Conservation (phyloP, 2,329 filamentous ascomycete genomes). For the Nigrospora oryzae region DNA sequence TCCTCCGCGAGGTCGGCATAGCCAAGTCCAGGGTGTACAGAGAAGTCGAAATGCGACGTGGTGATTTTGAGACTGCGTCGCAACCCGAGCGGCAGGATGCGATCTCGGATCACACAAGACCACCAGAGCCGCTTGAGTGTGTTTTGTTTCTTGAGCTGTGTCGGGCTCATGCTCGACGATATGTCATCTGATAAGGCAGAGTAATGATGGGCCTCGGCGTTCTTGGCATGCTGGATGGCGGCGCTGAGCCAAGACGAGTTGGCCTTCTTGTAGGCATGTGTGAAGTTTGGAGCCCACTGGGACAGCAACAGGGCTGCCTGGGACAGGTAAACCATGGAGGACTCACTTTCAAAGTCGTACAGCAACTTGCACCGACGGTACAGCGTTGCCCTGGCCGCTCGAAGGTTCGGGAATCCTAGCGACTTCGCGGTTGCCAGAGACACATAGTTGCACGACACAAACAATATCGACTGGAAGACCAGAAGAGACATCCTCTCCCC, state of each 20-base stretch:
- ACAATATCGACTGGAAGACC: constrained; percentile 35
- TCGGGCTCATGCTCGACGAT: constrained; percentile 16
- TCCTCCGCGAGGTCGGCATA: constrained; percentile 37
- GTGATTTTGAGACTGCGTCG: constrained; percentile 42
- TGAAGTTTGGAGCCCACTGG: constrained; percentile 26
- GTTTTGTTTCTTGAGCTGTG: constrained; percentile 27
- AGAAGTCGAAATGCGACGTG: constrained; percentile 34
- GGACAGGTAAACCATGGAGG: constrained; percentile 27
- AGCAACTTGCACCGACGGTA: constrained; percentile 32
- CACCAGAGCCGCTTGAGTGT: constrained; percentile 44
- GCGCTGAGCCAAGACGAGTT: constrained; percentile 41
- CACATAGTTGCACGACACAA: constrained; percentile 34
- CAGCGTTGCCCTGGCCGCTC: constrained; percentile 32
- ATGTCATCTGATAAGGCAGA: constrained; percentile 20
- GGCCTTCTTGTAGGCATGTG: constrained; percentile 24
- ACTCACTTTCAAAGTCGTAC: constrained; percentile 35
- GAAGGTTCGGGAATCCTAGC: constrained; percentile 31
- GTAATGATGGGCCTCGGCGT: constrained; percentile 34
- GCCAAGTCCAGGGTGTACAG: constrained; percentile 24
- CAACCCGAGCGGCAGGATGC: constrained; percentile 38
- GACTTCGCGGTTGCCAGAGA: constrained; percentile 28
- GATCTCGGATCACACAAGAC: constrained; percentile 44
- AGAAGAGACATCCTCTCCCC: constrained; percentile 30
- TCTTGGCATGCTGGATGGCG: constrained; percentile 40
- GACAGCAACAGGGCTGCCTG: constrained; percentile 34